Conservation (phyloP, 176 grass and related monocot species). For the Panicum miliaceum region DNA sequence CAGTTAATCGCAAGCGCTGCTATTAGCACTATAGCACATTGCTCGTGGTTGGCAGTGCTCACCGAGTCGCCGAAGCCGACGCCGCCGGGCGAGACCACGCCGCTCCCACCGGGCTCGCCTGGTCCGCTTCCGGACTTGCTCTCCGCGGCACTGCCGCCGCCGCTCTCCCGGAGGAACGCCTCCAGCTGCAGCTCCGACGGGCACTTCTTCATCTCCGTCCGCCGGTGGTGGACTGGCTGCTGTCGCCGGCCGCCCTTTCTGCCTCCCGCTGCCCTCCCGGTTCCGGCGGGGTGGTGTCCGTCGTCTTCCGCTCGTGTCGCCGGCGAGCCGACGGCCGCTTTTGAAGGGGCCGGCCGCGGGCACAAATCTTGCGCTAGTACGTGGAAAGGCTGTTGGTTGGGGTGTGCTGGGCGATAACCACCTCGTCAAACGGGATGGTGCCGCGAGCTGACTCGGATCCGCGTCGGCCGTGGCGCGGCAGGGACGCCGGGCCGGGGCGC, state of each 20-base stretch:
- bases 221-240: too few species aligned
- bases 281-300: not conserved
- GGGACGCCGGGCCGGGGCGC: not conserved
- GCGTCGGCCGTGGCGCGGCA: constrained; percentile 29
- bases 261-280: not conserved
- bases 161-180: constrained; percentile 54
- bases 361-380: not conserved
- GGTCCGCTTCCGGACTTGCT: not conserved
- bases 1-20: not conserved
- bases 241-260: not conserved
- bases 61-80: constrained; percentile 40
- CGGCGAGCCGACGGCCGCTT: not conserved
- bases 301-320: not conserved
- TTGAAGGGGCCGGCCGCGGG: constrained; percentile 5
- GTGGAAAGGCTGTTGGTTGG: constrained; percentile 43
- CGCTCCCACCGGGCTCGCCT: not conserved
- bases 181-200: constrained; percentile 70
- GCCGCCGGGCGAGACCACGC: constrained; percentile 19
- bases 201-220: constrained; percentile 72
- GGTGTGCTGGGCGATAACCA: constrained; percentile 4
- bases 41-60: constrained; percentile 10
- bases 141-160: not conserved
- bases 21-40: not conserved
- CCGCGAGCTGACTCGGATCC: constrained; percentile 64
- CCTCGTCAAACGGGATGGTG: constrained; percentile 36